Evolutionary conservation across 495 filamentous ascomycete species (phyloP).

Genomic region (Penicillium macrosclerotiorum): DNA sequence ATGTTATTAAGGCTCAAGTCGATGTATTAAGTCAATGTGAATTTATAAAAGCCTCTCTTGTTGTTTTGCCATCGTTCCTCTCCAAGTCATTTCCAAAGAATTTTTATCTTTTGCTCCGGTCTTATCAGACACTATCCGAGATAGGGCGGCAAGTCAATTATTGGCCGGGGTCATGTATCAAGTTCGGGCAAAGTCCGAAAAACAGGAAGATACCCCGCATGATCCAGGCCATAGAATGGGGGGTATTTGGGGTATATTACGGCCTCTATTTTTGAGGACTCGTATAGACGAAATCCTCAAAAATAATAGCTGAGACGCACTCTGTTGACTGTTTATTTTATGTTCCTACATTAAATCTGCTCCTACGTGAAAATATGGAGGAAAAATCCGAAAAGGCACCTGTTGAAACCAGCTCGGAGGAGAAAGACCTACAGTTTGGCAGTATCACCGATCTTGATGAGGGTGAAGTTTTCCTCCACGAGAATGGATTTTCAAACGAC

Average conservation of each 20-base stretch:
- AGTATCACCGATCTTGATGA: slow-evolving; percentile 31
- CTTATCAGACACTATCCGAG: background rate
- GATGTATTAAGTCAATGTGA: too few relatives aligned
- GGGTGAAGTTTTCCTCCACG: slow-evolving; percentile 31
- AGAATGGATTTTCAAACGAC: slow-evolving; percentile 28
- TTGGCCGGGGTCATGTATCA: background rate
- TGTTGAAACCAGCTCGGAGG: slow-evolving; percentile 6
- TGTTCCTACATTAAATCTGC: too few relatives aligned
- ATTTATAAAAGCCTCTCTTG: too few relatives aligned
- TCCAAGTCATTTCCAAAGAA: too few relatives aligned
- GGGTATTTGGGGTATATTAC: slow-evolving; percentile 3
- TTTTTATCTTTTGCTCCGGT: too few relatives aligned
- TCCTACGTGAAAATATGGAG: too few relatives aligned
- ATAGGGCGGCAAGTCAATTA: background rate
- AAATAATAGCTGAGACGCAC: too few relatives aligned
- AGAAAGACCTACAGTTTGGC: slow-evolving; percentile 28
- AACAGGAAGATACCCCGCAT: slow-evolving; percentile 5
- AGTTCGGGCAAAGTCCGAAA: slow-evolving; percentile 10
- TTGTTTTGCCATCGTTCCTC: too few relatives aligned
- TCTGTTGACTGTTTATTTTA: too few relatives aligned
- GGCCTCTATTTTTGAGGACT: background rate
- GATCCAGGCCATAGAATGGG: background rate
- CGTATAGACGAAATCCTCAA: background rate
- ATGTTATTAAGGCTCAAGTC: too few relatives aligned
- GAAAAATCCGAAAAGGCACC: slow-evolving; percentile 5